Evolutionary conservation across 2,329 filamentous ascomycete genomes (phyloP).

Genomic region (Trichothecium sympodiale): DNA sequence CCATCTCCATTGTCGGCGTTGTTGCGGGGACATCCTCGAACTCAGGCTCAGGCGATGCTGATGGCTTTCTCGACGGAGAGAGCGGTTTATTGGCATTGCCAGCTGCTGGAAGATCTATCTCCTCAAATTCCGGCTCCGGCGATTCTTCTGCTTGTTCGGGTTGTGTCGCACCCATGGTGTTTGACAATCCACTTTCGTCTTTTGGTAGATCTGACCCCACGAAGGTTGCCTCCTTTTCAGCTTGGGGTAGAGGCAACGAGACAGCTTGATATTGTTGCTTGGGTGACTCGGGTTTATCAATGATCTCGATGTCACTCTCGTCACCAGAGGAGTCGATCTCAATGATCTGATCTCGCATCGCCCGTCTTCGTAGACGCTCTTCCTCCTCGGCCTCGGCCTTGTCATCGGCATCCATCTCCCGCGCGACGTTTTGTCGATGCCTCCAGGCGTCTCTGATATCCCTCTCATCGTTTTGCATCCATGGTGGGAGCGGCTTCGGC

Average conservation of each 20-base stretch:
- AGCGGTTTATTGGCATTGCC: no score
- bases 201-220: not conserved
- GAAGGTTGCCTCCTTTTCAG: not conserved
- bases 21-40: constrained; percentile 3
- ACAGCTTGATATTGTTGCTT: constrained; percentile 8
- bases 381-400: constrained; percentile 45
- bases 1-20: no score
- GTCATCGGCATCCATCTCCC: constrained; percentile 54
- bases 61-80: no score
- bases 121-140: constrained; percentile 20
- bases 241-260: not conserved
- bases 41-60: constrained; percentile 13
- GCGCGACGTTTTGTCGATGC: constrained; percentile 44
- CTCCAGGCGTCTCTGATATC: constrained; percentile 56
- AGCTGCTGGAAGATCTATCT: constrained; percentile 16
- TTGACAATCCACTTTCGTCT: not conserved
- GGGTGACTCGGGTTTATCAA: constrained; percentile 33
- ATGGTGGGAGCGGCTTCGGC: constrained; percentile 60
- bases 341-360: constrained; percentile 40
- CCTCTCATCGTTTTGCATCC: constrained; percentile 53
- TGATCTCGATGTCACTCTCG: constrained; percentile 45
- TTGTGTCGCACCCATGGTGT: not conserved
- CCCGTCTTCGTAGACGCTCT: constrained; percentile 31
- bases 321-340: constrained; percentile 51
- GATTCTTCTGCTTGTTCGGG: constrained; percentile 3